Conservation (phyloP, 2,329 filamentous ascomycete species). For the Colletotrichum filicis region DNA sequence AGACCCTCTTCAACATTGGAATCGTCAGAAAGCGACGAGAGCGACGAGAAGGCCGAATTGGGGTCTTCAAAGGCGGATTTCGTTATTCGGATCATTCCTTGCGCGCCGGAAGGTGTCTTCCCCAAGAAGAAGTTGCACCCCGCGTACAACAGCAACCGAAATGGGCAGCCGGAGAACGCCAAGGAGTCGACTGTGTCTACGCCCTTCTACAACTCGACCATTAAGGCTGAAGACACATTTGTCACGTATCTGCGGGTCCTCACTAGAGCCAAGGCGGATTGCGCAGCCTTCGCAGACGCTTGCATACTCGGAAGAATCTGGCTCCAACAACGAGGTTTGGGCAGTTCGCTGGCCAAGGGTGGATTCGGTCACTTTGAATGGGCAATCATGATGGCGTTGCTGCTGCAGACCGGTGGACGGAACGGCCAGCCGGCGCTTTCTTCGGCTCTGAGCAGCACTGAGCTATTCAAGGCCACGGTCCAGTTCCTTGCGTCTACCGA, state of each 20-base stretch:
- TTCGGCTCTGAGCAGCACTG: constrained; percentile 85
- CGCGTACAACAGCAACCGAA: constrained; percentile 75
- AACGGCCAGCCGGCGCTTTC: constrained; percentile 80
- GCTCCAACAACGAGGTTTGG: constrained; percentile 88
- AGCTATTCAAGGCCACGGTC: constrained; percentile 94
- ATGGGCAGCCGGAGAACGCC: constrained; percentile 55
- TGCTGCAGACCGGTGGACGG: constrained; percentile 81
- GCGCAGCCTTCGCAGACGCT: constrained; percentile 81
- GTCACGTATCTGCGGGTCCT: constrained; percentile 81
- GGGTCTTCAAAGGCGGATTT: constrained; percentile 51
- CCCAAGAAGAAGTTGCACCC: constrained; percentile 77
- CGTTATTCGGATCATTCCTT: constrained; percentile 81
- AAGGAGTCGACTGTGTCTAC: constrained; percentile 64
- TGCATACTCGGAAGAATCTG: constrained; percentile 88
- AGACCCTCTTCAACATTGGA: constrained; percentile 46
- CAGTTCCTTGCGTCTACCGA: constrained; percentile 85
- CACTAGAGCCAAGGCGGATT: constrained; percentile 75
- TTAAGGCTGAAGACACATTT: constrained; percentile 82
- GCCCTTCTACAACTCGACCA: constrained; percentile 88
- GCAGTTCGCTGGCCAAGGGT: constrained; percentile 74
- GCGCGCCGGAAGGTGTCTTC: constrained; percentile 76
- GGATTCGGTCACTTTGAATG: constrained; percentile 97
- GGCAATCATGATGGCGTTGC: constrained; percentile 80
- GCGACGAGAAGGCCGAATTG: constrained; percentile 36
- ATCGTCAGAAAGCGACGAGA: constrained; percentile 33